A percentile compares a stretch with the other conserved stretches of the same genome.
Evolutionary conservation across 345 rosid species (phyloP).

Genomic region (Leavenworthia alabamica): DNA sequence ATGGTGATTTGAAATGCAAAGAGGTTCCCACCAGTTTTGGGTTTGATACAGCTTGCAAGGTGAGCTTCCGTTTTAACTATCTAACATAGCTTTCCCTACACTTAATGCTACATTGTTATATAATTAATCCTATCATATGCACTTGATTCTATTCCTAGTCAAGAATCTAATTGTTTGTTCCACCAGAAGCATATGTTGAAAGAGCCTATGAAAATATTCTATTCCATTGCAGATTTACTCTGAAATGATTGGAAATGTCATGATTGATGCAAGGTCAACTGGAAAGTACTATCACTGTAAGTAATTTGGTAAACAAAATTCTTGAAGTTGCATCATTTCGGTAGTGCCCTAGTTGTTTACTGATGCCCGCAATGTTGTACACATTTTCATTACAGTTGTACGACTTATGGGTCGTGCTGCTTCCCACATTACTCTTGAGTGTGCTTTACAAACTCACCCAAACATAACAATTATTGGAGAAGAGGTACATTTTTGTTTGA

Average conservation of each 20-base stretch:
- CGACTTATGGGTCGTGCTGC: conserved; percentile 99
- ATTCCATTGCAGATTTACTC: conserved; percentile 67
- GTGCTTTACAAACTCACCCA: conserved; percentile 98
- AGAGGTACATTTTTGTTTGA: conserved; percentile 56
- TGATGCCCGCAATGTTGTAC: conserved; percentile 8
- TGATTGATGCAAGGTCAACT: conserved; percentile 96
- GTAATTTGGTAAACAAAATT: too few relatives aligned
- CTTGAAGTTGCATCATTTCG: background rate
- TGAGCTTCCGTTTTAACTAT: conserved; percentile 26
- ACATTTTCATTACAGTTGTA: conserved; percentile 58
- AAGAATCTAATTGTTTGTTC: background rate
- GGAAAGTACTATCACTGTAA: conserved; percentile 98
- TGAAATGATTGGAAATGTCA: conserved; percentile 98
- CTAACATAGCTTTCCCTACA: too few relatives aligned
- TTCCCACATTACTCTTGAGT: conserved; percentile 95
- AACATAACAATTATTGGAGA: conserved; percentile 92
- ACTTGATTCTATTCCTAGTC: background rate
- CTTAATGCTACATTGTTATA: too few relatives aligned
- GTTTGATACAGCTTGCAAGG: conserved; percentile 99
- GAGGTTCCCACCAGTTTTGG: conserved; percentile 99
- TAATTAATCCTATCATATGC: background rate
- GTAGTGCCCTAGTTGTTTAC: background rate
- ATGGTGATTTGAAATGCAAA: conserved; percentile 96
- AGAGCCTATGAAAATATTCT: background rate
- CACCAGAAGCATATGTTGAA: background rate